Evolutionary conservation across 2,329 filamentous ascomycete species (phyloP).

Genomic region (Epichloe gansuensis): DNA sequence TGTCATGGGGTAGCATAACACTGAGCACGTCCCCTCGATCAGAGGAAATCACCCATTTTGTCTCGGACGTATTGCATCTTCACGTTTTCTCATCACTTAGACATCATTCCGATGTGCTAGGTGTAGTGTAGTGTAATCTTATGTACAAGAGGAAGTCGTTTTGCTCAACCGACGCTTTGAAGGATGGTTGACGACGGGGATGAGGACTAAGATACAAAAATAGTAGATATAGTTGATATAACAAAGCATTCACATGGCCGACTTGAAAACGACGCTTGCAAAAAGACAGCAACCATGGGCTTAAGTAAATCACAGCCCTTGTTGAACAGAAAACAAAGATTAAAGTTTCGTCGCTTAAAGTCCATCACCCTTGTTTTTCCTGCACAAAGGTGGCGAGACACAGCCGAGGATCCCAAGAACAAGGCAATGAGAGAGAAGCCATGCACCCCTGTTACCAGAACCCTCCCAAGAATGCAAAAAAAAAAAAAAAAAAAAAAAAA

Average conservation of each 20-base stretch:
- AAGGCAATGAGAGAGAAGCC: background rate
- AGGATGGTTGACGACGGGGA: background rate
- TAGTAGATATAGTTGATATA: background rate
- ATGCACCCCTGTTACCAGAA: background rate
- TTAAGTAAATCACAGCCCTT: background rate
- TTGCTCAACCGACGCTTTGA: background rate
- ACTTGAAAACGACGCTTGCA: conserved; percentile 5
- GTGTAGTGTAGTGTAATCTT: background rate
- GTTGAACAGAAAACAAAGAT: background rate
- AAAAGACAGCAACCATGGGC: background rate
- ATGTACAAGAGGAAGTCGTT: conserved; percentile 3
- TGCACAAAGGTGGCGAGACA: background rate
- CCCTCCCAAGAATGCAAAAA: background rate
- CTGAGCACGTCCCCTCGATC: background rate
- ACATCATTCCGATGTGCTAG: background rate
- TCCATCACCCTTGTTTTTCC: background rate
- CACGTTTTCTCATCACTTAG: background rate
- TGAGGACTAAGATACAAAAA: background rate
- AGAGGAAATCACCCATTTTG: background rate
- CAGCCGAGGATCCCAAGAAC: background rate
- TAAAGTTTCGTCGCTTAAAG: background rate
- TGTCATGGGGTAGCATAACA: no score
- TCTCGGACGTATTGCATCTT: background rate
- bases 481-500: background rate
- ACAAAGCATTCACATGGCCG: conserved; percentile 3